Evolutionary conservation across 371 early-diverging fungal species (phyloP).

Genomic region (Dichotomocladium elegans): DNA sequence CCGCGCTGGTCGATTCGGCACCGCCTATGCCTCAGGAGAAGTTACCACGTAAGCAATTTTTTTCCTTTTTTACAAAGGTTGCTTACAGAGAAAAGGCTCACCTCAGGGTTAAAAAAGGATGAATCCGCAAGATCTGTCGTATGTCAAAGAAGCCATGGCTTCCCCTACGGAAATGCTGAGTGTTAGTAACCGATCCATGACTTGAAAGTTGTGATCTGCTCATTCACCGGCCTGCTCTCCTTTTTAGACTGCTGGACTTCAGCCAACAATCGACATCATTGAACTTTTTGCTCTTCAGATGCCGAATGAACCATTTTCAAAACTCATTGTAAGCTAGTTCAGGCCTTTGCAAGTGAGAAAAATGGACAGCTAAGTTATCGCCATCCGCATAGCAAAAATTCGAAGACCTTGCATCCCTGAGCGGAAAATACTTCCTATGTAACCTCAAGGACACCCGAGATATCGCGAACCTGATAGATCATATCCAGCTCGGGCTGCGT

Average conservation of each 20-base stretch:
- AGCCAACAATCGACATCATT: constrained; percentile 77
- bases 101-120: constrained; percentile 19
- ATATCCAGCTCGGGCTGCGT: constrained; percentile 50
- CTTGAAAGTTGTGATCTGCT: not conserved
- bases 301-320: constrained; percentile 60
- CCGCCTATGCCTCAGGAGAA: constrained; percentile 57
- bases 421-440: constrained; percentile 75
- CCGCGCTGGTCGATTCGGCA: constrained; percentile 88
- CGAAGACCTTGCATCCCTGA: constrained; percentile 63
- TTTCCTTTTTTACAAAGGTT: constrained; percentile 1
- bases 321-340: constrained; percentile 56
- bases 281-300: constrained; percentile 75
- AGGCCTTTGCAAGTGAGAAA: too few relatives aligned
- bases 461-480: constrained; percentile 66
- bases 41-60: constrained; percentile 55
- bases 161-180: constrained; percentile 22
- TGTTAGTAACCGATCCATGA: not conserved
- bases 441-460: constrained; percentile 58
- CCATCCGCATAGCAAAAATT: constrained; percentile 50
- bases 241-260: constrained; percentile 70
- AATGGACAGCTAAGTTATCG: not conserved
- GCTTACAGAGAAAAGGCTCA: not conserved
- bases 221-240: not conserved
- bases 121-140: constrained; percentile 18
- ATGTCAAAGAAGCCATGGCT: constrained; percentile 28